A percentile compares a stretch with the other conserved stretches of the same genome.
phyloP scores from a whole-genome alignment of 257 asterid genomes.

The Prunella vulgaris region DNA sequence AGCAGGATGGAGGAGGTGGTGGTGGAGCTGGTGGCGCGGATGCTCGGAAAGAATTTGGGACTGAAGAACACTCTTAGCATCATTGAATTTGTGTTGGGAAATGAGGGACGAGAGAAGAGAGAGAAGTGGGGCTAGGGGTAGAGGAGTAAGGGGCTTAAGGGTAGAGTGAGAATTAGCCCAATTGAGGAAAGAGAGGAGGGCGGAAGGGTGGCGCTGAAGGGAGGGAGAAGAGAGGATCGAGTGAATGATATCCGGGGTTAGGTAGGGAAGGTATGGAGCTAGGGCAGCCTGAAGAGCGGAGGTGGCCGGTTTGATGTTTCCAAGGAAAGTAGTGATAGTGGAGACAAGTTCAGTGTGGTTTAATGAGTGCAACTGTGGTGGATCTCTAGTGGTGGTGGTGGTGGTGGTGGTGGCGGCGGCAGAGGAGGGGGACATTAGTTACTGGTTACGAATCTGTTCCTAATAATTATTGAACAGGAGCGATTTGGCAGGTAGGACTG shows the following conservation, averaged over 20 bases:
- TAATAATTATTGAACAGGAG: too few relatives aligned
- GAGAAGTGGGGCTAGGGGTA: conserved; percentile 58
- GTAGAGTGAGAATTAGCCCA: conserved; percentile 42
- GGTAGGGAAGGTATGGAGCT: conserved; percentile 46
- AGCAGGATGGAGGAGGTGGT: conserved; percentile 65
- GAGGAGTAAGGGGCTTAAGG: conserved; percentile 26
- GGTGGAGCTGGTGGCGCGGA: conserved; percentile 69
- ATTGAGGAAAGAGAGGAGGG: conserved; percentile 50
- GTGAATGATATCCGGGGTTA: conserved; percentile 54
- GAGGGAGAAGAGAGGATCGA: conserved; percentile 57
- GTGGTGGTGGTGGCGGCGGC: conserved; percentile 27
- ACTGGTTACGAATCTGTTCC: background rate
- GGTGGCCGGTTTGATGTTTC: conserved; percentile 33
- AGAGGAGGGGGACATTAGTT: conserved; percentile 17
- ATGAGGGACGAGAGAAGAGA: conserved; percentile 50
- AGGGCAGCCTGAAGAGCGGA: conserved; percentile 34
- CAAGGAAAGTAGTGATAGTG: conserved; percentile 45
- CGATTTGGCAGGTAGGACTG: too few relatives aligned
- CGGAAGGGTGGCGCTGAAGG: conserved; percentile 45
- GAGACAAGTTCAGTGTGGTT: conserved; percentile 43
- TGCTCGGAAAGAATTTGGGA: conserved; percentile 56
- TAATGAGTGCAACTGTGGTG: conserved; percentile 23
- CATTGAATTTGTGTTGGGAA: conserved; percentile 45
- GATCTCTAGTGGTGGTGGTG: conserved; percentile 20
- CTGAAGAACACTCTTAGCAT: conserved; percentile 53